phyloP scores from a whole-genome alignment of 306 rosid genomes.

The Begonia peltatifolia region DNA sequence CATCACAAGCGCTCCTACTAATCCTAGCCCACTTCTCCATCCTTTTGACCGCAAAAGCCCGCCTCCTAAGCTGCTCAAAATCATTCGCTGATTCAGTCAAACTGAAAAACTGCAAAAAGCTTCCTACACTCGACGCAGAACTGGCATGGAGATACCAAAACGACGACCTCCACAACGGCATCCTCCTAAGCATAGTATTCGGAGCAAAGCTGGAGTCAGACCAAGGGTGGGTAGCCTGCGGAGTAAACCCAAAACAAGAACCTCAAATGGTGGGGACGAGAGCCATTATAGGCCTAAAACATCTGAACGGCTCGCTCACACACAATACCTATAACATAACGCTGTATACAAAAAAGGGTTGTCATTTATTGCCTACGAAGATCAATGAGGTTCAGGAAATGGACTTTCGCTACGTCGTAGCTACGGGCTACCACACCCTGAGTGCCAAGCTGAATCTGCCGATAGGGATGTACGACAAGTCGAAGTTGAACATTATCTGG shows the following conservation, averaged over 20 bases:
- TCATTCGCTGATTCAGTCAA: background rate
- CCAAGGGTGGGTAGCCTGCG: constrained; percentile 79
- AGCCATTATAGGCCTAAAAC: constrained; percentile 42
- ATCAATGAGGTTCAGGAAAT: background rate
- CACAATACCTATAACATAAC: constrained; percentile 26
- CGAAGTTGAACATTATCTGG: constrained; percentile 54
- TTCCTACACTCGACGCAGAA: constrained; percentile 44
- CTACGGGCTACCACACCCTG: constrained; percentile 4
- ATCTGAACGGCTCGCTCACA: background rate
- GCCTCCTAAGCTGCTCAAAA: background rate
- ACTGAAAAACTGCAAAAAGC: constrained; percentile 24
- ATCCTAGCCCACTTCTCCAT: constrained; percentile 12
- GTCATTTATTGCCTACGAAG: constrained; percentile 21
- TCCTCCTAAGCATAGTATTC: constrained; percentile 21
- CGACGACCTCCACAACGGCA: background rate
- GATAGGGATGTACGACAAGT: constrained; percentile 3
- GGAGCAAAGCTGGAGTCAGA: constrained; percentile 1
- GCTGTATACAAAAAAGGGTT: constrained; percentile 27
- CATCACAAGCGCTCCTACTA: too few relatives aligned
- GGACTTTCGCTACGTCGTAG: background rate
- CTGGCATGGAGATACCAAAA: constrained; percentile 33
- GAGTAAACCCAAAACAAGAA: constrained; percentile 41
- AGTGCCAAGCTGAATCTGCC: constrained; percentile 25
- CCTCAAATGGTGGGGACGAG: constrained; percentile 64
- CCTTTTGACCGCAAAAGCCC: background rate